Base-by-base conservation (phyloP, 768 basidiomycete genomes). In the Russula griseocarnosa region DNA sequence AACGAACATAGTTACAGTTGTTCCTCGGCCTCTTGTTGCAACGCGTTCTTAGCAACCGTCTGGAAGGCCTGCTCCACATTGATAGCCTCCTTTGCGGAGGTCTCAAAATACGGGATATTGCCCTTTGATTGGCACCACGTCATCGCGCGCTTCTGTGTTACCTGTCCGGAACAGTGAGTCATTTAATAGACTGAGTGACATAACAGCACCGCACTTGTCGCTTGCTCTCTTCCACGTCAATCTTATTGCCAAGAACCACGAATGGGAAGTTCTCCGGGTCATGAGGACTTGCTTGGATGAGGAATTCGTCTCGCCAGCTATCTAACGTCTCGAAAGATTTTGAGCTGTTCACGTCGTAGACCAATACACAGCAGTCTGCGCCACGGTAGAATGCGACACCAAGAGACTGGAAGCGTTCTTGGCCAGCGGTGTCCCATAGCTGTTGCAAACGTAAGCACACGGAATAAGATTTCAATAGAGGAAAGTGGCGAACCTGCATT, bases 231-330 rank as follows among this genome's bases (percentile, higher is more conserved):
- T 98, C 97, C 71, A 98, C 92, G 74, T 99, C 97, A 74, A 99
- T 96, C 92, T 99, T 99, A 80, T 99, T 99, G n/a, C 97, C 97
- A 64, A 99, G 78, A 14, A 99, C 96, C 61, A 99, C 95, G 72
- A 99, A 99, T 7, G 97, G 97, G 76, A 99, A 99, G 80, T 98
- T 98, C 82, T 98, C 97, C 46, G 97, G 95, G 75, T 98, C 96
- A 74, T 96, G 94, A 51, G 97, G 97, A 73, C 92, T 94, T 13
- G 97, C 97, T 79, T 99, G 90, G 71, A 99, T 97, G 70, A 99
- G 85, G 77, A 99, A 99, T 76, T 99, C 97, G 76, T 99, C 97
- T 65, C 97, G 84, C 97, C 97, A 99, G 73, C 94, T 95, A 77
- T 98, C 97, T 54, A 99, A 83, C 30, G 96, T 95, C 77, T 99